phyloP scores from a whole-genome alignment of 2,329 filamentous ascomycete species.

The Pleurostoma richardsiae region DNA sequence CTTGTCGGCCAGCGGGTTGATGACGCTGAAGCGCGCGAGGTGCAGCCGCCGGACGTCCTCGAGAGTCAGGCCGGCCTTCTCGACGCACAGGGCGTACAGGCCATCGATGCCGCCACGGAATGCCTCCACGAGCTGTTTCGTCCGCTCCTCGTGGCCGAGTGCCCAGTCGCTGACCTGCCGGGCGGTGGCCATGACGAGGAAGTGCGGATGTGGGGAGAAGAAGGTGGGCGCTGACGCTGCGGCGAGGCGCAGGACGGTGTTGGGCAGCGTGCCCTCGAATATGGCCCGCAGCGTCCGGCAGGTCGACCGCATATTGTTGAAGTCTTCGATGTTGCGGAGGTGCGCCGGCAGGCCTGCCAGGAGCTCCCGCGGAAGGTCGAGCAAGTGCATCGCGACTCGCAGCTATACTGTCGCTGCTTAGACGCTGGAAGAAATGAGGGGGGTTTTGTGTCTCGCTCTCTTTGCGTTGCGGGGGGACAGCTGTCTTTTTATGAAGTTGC shows the following conservation, averaged over 20 bases:
- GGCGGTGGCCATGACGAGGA: constrained; percentile 24
- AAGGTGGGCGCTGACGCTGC: constrained; percentile 23
- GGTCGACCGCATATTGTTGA: constrained; percentile 1
- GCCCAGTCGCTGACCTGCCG: constrained; percentile 25
- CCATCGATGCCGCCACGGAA: constrained; percentile 22
- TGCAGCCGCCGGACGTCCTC: constrained; percentile 18
- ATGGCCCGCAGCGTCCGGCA: constrained; percentile 18
- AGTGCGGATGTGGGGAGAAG: constrained; percentile 28
- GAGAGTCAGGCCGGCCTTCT: constrained; percentile 21
- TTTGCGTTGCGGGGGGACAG: no score
- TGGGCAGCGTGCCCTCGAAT: constrained; percentile 13
- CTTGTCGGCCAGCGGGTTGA: constrained; percentile 3
- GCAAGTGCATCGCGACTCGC: no score
- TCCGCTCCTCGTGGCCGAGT: constrained; percentile 14
- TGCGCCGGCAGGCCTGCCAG: neutral
- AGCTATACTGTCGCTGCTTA: no score
- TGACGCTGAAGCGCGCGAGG: constrained; percentile 2
- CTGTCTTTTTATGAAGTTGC: no score
- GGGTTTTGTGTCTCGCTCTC: no score
- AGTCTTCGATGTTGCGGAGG: constrained; percentile 4
- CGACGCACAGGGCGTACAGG: constrained; percentile 20
- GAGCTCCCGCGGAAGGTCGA: neutral
- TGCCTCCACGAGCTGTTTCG: constrained; percentile 11
- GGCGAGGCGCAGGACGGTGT: constrained; percentile 22
- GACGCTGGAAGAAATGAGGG: no score